Conservation (phyloP, 371 early-diverging fungal genomes). For the Actinomortierella wolfii region DNA sequence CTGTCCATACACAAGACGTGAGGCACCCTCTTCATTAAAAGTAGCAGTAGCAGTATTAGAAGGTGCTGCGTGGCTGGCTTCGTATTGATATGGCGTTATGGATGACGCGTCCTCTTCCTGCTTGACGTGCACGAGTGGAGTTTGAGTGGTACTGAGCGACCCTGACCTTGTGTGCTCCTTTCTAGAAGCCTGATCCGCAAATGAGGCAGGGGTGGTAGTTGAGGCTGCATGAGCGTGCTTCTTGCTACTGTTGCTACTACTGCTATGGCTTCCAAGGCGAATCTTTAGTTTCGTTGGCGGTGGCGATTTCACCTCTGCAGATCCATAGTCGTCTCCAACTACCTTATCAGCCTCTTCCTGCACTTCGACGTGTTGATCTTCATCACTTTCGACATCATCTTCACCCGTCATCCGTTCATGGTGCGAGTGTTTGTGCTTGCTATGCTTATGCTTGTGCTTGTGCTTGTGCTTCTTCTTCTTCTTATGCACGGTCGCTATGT, state of each 20-base stretch:
- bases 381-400: constrained; percentile 6
- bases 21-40: not conserved
- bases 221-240: not conserved
- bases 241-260: not conserved
- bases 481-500: constrained; percentile 13
- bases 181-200: not conserved
- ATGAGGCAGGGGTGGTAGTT: not conserved
- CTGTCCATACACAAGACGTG: constrained; percentile 14
- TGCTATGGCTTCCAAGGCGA: not conserved
- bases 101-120: constrained; percentile 11
- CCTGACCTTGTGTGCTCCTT: constrained; percentile 11
- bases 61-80: not conserved
- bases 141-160: constrained; percentile 9
- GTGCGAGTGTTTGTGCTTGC: constrained; percentile 8
- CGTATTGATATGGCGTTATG: not conserved
- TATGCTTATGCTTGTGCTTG: constrained; percentile 34
- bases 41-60: no score
- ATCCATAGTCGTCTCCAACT: not conserved
- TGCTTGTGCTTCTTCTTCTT: constrained; percentile 43
- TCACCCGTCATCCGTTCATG: not conserved
- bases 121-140: constrained; percentile 11
- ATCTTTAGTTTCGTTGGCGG: no score
- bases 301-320: no score
- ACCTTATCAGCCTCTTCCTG: constrained; percentile 2
- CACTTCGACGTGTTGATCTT: not conserved